Evolutionary conservation across 192 early-diverging fungal genomes (phyloP), one percentile per base, ranked within the genome.

Genomic region (Coemansia sp.): DNA sequence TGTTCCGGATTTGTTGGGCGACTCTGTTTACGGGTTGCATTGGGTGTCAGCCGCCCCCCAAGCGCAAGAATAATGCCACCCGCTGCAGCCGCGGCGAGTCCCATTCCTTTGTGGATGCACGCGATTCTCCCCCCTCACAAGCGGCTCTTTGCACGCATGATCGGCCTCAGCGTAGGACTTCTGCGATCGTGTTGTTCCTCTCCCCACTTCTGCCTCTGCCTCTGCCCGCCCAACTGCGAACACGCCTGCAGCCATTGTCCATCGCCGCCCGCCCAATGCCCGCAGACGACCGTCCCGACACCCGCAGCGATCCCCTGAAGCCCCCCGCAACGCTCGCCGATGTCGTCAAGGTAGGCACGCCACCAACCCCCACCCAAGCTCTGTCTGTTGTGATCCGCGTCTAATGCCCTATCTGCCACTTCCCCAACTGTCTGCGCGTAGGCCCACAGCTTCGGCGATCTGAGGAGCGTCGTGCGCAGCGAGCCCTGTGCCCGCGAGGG

Each of bases 401-500:
- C 50, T 25, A 52, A 26, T 26, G 50, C 21, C 50, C 38, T 16
- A 44, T 44, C 38, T 44, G 38, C 14, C 38, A 16, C 14, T 44
- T 44, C 38, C 30, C 18, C 53, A 18, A 53, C 50, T 27, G 38
- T 50, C 19, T 44, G 14, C 38, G 38, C 68, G 65, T 81, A 81
- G 78, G 78, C 78, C 12, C 78, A 81, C 56, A 51, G 50, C 0
- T 55, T 68, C 19, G 55, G 58, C 9, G 66, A 67, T 58, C 26
- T 81, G 44, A 62, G 7, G 26, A 59, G 47, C 31, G 51, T 65
- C 25, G 27, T 73, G n/a, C 53, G 54, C 10, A 59, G 27, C 9
- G 65, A 67, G 59, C 72, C 78, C 21, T 81, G 78, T 22, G 78
- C 78, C 18, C 78, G 72, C 58, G 78, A 81, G 47, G 78, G 78